Conservation (phyloP, 1,284 basidiomycete species). For the Fomitopsis pinicola region DNA sequence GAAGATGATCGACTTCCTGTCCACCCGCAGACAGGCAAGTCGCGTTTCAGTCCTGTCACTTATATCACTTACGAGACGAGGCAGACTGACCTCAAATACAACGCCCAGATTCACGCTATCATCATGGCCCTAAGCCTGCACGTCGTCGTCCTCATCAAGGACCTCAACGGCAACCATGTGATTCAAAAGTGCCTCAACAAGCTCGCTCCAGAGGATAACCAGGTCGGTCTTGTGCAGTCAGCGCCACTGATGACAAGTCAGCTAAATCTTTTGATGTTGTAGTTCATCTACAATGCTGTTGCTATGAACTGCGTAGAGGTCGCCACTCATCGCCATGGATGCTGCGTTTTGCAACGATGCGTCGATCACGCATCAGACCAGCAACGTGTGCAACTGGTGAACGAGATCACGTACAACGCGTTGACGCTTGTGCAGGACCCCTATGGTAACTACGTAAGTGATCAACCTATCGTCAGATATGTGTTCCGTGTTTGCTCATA, state of each 20-base stretch:
- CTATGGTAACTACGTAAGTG: conserved; percentile 89
- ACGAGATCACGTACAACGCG: conserved; percentile 98
- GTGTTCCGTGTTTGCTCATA: background rate
- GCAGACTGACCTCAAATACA: conserved; percentile 76
- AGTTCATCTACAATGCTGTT: conserved; percentile 99
- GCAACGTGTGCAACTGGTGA: conserved; percentile 95
- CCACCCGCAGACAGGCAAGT: conserved; percentile 88
- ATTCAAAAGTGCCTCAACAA: conserved; percentile 99
- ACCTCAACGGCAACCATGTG: conserved; percentile 99
- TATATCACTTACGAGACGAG: conserved; percentile 35
- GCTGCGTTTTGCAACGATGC: conserved; percentile 97
- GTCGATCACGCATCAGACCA: conserved; percentile 97
- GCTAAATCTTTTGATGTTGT: conserved; percentile 7
- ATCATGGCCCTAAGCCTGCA: conserved; percentile 96
- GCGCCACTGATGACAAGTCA: background rate
- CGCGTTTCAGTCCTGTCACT: conserved; percentile 22
- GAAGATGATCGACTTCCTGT: conserved; percentile 99
- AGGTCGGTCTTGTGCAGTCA: conserved; percentile 44
- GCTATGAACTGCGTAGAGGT: conserved; percentile 99
- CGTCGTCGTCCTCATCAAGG: conserved; percentile 99
- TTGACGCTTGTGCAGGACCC: conserved; percentile 98
- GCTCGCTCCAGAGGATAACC: conserved; percentile 96
- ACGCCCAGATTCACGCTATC: conserved; percentile 94
- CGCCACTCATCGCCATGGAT: conserved; percentile 98
- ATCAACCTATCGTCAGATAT: background rate